Conservation (phyloP, 75 land plant species). For the Pseudotsuga menziesii region DNA sequence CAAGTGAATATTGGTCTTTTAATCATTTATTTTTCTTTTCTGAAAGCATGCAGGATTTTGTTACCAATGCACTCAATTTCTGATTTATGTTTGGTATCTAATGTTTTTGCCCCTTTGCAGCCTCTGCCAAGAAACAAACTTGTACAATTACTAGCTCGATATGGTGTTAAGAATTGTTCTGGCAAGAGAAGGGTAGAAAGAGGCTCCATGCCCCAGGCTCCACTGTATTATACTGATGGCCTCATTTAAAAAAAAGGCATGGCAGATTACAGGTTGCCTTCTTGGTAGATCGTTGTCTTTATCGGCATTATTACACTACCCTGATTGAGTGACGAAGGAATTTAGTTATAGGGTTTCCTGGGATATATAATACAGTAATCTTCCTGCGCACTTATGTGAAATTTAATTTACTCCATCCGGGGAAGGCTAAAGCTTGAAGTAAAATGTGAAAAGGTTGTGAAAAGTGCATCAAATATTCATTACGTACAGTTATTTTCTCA, state of each 20-base stretch:
- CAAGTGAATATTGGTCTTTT: not conserved
- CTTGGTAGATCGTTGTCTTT: no score
- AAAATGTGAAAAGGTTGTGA: constrained; percentile 18
- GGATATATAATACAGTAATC: constrained; percentile 27
- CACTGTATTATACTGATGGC: not conserved
- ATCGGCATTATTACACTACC: no score
- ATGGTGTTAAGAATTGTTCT: constrained; percentile 21
- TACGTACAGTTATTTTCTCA: no score
- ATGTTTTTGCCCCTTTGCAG: constrained; percentile 13
- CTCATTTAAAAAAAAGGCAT: not conserved
- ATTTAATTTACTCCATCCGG: constrained; percentile 35
- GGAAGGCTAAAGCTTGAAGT: constrained; percentile 22
- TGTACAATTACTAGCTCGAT: constrained; percentile 30
- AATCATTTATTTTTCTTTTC: constrained; percentile 1
- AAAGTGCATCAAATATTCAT: constrained; percentile 6
- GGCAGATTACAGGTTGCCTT: constrained; percentile 32
- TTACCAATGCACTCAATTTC: no score
- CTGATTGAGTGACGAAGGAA: not conserved
- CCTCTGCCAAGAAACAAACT: constrained; percentile 35
- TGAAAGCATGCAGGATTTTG: not conserved
- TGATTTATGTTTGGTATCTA: no score
- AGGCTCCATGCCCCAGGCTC: not conserved
- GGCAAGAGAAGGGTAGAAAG: not conserved
- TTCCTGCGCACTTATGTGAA: constrained; percentile 39
- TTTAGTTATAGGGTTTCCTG: not conserved